Conservation (phyloP, 371 early-diverging fungal species). For the Lichtheimia hyalospora region DNA sequence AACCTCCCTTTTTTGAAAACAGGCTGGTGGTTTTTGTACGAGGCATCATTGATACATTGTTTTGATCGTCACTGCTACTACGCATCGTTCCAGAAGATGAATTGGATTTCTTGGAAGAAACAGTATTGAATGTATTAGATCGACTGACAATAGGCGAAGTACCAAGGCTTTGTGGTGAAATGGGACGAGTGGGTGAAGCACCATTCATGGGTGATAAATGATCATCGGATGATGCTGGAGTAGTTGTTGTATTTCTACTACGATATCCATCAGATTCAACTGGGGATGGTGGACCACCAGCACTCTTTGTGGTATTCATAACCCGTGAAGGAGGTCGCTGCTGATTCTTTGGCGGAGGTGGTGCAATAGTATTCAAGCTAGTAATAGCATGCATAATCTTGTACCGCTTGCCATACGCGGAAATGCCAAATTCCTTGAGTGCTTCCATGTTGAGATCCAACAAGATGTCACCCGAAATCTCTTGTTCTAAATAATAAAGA, state of each 20-base stretch:
- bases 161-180: constrained; percentile 36
- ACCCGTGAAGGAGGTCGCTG: not conserved
- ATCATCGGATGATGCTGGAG: not conserved
- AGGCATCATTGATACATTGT: not conserved
- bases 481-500: constrained; percentile 52
- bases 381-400: constrained; percentile 71
- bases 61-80: constrained; percentile 14
- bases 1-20: constrained; percentile 4
- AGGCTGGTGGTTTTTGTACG: constrained; percentile 2
- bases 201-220: not conserved
- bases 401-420: constrained; percentile 68
- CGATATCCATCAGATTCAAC: constrained; percentile 11
- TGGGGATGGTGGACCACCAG: constrained; percentile 17
- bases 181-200: constrained; percentile 16
- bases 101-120: constrained; percentile 32
- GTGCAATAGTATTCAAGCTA: constrained; percentile 19
- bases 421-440: constrained; percentile 70
- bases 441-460: constrained; percentile 62
- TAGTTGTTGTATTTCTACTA: not conserved
- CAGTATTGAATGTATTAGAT: constrained; percentile 46
- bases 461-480: constrained; percentile 72
- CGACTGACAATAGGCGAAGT: constrained; percentile 32
- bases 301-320: not conserved
- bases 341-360: constrained; percentile 6
- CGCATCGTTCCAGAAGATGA: constrained; percentile 15